Evolutionary conservation across 2,329 filamentous ascomycete species (phyloP), one percentile per base, ranked within the genome.

Genomic region (Periconia macrospinosa): DNA sequence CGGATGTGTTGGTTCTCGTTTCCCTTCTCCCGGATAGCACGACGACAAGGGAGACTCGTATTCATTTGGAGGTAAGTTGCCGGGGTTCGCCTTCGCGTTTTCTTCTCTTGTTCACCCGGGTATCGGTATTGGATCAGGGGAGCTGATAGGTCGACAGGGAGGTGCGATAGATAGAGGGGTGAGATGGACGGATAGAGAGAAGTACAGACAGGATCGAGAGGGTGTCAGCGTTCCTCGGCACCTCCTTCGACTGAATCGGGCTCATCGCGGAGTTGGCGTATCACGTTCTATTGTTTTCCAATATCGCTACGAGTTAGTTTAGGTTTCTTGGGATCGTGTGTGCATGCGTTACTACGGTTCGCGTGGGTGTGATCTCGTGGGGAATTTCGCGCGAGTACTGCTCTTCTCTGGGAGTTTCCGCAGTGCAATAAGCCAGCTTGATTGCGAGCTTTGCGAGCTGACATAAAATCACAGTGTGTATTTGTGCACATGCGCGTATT

Each of bases 281-380:
- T 78, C 27, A 80, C 75, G 62, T 76, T 78, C 78, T 80, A 45
- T 30, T 9, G n/a, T 9, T 33, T 45, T 30, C 35, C 8, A n/a
- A 17, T 15, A 37, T n/a, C 15, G 19, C 46, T 44, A 33, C 23
- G 33, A 45, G 42, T 35, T 75, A 88, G 67, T 80, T 95, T 91
- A 17, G 91, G 91, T 30, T 41, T 37, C 30, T 14, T 10, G 48
- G 45, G 40, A 17, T 15, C 17, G 15, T 23, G 33, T 49, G n/a
- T n/a, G n/a, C n/a, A n/a, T n/a, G n/a, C n/a, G n/a, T n/a, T n/a
- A n/a, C n/a, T n/a, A n/a, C n/a, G n/a, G n/a, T n/a, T n/a, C n/a
- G n/a, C n/a, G n/a, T n/a, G 47, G 20, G 33, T 9, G 15, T 18
- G 5, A 23, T 9, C 3, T 20, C 51, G 53, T 49, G 46, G 48